Percentiles rank a stretch among this genome's conserved stretches.
These are phyloP conservation scores for Petrea volubilis DNA, from an alignment of 257 asterid genomes.

Conservation along the genomic window DNA sequence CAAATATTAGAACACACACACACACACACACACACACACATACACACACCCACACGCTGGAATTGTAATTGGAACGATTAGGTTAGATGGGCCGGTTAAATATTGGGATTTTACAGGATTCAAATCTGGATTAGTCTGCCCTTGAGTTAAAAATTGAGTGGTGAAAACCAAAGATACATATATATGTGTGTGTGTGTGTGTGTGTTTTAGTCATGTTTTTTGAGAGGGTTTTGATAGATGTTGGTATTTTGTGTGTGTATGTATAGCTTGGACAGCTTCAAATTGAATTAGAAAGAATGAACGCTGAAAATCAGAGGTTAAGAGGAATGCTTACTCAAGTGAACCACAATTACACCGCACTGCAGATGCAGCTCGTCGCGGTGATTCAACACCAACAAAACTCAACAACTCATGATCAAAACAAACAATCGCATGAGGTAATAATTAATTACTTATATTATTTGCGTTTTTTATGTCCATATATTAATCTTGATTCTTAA, in stretches of 20 bases:
- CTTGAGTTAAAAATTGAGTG: too few species aligned
- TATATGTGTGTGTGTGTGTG: too few species aligned
- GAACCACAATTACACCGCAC: slow-evolving; percentile 46
- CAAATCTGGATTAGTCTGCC: too few species aligned
- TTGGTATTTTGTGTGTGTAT: neutral
- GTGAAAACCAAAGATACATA: too few species aligned
- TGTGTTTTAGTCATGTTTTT: neutral
- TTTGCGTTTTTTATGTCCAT: too few species aligned
- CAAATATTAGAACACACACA: too few species aligned
- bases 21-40: too few species aligned
- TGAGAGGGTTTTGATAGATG: neutral
- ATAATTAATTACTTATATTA: neutral
- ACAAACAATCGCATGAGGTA: slow-evolving; percentile 27
- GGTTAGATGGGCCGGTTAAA: too few species aligned
- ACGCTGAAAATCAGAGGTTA: slow-evolving; percentile 58
- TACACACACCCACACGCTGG: too few species aligned
- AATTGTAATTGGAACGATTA: too few species aligned
- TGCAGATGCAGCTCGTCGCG: slow-evolving; percentile 50
- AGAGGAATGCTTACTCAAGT: slow-evolving; percentile 63
- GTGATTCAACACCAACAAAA: slow-evolving; percentile 36
- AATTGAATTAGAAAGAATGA: slow-evolving; percentile 52
- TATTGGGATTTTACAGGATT: too few species aligned
- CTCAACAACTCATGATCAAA: neutral
- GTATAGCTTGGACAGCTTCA: slow-evolving; percentile 50
- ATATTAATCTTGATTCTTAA: neutral